These are phyloP conservation scores for Holtermanniella nyarrowii DNA, from an alignment of 768 basidiomycete genomes.

Conservation along the genomic window DNA sequence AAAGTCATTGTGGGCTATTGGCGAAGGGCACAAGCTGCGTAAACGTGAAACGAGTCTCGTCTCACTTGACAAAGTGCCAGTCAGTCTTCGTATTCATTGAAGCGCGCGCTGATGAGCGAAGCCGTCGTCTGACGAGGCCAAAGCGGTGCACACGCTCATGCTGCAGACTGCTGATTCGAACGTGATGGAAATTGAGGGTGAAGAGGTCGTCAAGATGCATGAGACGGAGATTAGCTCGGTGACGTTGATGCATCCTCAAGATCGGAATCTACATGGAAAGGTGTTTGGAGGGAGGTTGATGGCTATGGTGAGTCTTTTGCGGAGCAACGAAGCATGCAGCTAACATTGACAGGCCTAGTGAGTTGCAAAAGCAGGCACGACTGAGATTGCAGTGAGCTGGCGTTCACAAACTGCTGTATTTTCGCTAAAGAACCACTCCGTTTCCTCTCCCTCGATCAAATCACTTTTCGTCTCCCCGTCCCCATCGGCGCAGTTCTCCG, in stretches of 20 bases:
- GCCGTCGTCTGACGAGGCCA: conserved; percentile 60
- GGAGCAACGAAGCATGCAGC: neutral
- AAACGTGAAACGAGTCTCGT: conserved; percentile 50
- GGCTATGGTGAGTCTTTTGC: conserved; percentile 46
- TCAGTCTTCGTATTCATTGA: conserved; percentile 2
- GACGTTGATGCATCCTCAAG: conserved; percentile 74
- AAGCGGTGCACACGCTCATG: conserved; percentile 58
- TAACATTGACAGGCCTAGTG: conserved; percentile 5
- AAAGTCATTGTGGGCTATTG: conserved; percentile 52
- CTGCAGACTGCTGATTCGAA: conserved; percentile 48
- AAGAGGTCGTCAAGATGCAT: conserved; percentile 60
- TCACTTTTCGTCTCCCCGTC: conserved; percentile 68
- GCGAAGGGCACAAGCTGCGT: conserved; percentile 58
- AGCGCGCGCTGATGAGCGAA: conserved; percentile 1
- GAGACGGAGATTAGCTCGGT: conserved; percentile 48
- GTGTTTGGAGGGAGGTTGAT: conserved; percentile 65
- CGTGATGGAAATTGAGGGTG: conserved; percentile 38
- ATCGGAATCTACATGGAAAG: conserved; percentile 73
- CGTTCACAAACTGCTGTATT: conserved; percentile 59
- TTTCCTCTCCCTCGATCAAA: conserved; percentile 69
- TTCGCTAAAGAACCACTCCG: conserved; percentile 56
- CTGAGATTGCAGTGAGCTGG: conserved; percentile 47
- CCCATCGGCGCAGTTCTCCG: conserved; percentile 74
- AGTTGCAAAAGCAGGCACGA: too few species aligned
- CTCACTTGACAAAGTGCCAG: conserved; percentile 60